These are phyloP conservation scores for Pichia sp. DNA, from an alignment of 1,139 yeast species.

Conservation along the genomic window DNA sequence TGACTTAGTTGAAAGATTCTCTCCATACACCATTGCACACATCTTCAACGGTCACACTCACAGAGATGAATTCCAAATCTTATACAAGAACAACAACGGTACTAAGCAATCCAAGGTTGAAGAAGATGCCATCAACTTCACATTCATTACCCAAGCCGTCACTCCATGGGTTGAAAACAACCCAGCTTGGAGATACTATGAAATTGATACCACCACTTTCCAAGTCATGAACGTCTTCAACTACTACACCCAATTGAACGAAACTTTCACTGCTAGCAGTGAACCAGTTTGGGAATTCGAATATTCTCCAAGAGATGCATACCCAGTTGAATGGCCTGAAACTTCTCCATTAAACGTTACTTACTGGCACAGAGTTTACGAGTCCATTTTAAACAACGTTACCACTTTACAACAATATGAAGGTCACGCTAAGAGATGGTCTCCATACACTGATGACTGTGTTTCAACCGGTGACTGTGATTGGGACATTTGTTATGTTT, in stretches of 20 bases:
- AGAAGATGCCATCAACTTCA: slow-evolving; percentile 49
- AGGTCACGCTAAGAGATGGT: slow-evolving; percentile 47
- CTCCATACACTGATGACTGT: slow-evolving; percentile 52
- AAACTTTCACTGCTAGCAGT: slow-evolving; percentile 47
- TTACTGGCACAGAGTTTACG: slow-evolving; percentile 50
- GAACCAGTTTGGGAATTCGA: slow-evolving; percentile 58
- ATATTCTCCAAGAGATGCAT: slow-evolving; percentile 52
- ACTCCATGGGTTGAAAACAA: slow-evolving; percentile 60
- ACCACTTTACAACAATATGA: slow-evolving; percentile 35
- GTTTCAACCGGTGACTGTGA: slow-evolving; percentile 36
- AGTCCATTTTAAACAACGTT: slow-evolving; percentile 24
- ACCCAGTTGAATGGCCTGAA: slow-evolving; percentile 45
- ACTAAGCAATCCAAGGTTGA: slow-evolving; percentile 34
- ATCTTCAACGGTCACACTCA: slow-evolving; percentile 75
- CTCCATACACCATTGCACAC: slow-evolving; percentile 67
- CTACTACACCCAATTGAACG: slow-evolving; percentile 52
- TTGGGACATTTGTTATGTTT: slow-evolving; percentile 44
- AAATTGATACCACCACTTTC: slow-evolving; percentile 63
- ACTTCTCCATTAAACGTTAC: slow-evolving; percentile 55
- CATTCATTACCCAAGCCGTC: slow-evolving; percentile 67
- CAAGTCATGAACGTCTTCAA: slow-evolving; percentile 59
- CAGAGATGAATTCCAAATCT: slow-evolving; percentile 60
- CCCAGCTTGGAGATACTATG: slow-evolving; percentile 73
- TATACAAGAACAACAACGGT: slow-evolving; percentile 35
- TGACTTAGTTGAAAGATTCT: slow-evolving; percentile 61